A percentile compares a stretch with the other conserved stretches of the same genome.
phyloP scores from a whole-genome alignment of 176 grass and related monocot genomes.

The Metroxylon sagu region DNA sequence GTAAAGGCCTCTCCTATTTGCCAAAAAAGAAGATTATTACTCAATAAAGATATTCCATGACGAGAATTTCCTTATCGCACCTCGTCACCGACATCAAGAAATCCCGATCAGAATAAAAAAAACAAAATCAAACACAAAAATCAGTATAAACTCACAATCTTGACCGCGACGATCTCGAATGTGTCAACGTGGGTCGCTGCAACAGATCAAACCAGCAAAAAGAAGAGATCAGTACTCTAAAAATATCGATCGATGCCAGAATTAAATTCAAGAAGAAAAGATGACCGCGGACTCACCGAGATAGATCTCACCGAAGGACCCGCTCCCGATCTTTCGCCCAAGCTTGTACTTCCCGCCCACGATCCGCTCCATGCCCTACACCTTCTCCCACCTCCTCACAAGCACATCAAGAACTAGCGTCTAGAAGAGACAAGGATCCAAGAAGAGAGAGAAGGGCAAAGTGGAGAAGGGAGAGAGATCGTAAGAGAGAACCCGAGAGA shows the following conservation, averaged over 20 bases:
- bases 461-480: not conserved
- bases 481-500: not conserved
- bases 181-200: not conserved
- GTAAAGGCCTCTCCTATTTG: too few relatives aligned
- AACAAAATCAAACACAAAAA: not conserved
- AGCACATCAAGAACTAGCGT: conserved; percentile 28
- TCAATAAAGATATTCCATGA: not conserved
- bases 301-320: conserved; percentile 70
- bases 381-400: not conserved
- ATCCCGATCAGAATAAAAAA: not conserved
- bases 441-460: not conserved
- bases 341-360: conserved; percentile 61
- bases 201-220: not conserved
- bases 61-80: not conserved
- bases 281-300: conserved; percentile 30
- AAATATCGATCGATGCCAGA: not conserved
- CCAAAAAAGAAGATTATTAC: too few relatives aligned
- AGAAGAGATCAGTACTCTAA: conserved; percentile 20
- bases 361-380: conserved; percentile 47
- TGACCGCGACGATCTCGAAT: not conserved
- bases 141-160: not conserved
- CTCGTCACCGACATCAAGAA: not conserved
- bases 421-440: not conserved
- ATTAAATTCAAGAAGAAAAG: not conserved
- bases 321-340: conserved; percentile 69